phyloP scores from a whole-genome alignment of 164 flowering plant genomes.

The Akebia trifoliata region DNA sequence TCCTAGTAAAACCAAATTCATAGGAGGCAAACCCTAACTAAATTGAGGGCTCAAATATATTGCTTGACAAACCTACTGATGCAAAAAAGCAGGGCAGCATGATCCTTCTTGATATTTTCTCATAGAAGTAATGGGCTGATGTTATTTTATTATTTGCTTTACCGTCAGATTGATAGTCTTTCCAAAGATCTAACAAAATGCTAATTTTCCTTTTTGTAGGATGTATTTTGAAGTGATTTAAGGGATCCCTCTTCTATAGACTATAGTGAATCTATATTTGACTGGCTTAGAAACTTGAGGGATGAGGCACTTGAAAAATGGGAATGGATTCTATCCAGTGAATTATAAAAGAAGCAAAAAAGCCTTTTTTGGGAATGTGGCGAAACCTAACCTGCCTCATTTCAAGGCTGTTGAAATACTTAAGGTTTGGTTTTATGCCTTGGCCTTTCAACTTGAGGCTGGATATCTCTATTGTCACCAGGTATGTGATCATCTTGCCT shows the following conservation, averaged over 20 bases:
- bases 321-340: slow-evolving; percentile 58
- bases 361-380: slow-evolving; percentile 32
- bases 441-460: slow-evolving; percentile 76
- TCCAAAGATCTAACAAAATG: not conserved
- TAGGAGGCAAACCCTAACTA: slow-evolving; percentile 67
- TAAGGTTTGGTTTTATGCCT: slow-evolving; percentile 61
- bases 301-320: slow-evolving; percentile 74
- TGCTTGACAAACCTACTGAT: slow-evolving; percentile 74
- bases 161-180: not conserved
- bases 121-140: slow-evolving; percentile 52
- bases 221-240: slow-evolving; percentile 75
- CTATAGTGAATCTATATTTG: slow-evolving; percentile 71
- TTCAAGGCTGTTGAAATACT: slow-evolving; percentile 60
- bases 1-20: too few relatives aligned
- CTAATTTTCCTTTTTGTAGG: slow-evolving; percentile 34
- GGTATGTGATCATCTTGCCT: slow-evolving; percentile 31
- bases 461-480: slow-evolving; percentile 91
- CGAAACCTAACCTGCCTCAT: slow-evolving; percentile 37
- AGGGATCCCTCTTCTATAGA: slow-evolving; percentile 66
- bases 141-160: not conserved
- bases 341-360: slow-evolving; percentile 45
- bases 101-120: slow-evolving; percentile 94
- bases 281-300: slow-evolving; percentile 69
- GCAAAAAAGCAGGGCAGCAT: slow-evolving; percentile 57
- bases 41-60: slow-evolving; percentile 67